Evolutionary conservation across 2,329 filamentous ascomycete genomes (phyloP).

Genomic region (Aspergillus sp.): DNA sequence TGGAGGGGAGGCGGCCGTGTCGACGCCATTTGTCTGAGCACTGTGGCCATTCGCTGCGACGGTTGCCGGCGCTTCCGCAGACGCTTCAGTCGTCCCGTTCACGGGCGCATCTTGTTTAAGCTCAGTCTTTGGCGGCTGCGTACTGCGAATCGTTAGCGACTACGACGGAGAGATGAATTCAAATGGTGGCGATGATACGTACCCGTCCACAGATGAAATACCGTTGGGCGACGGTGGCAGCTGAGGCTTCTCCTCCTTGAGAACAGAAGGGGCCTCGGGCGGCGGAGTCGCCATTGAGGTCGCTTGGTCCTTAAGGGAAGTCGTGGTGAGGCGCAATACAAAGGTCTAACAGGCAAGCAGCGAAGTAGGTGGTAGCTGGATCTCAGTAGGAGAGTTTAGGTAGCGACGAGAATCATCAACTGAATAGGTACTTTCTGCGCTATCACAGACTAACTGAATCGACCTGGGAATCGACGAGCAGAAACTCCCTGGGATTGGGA

Average conservation of each 20-base stretch:
- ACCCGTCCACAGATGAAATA: slow-evolving; percentile 25
- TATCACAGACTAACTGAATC: slow-evolving; percentile 30
- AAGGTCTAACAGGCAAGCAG: slow-evolving; percentile 21
- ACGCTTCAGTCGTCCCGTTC: slow-evolving; percentile 10
- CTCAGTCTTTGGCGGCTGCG: slow-evolving; percentile 23
- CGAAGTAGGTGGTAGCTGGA: slow-evolving; percentile 18
- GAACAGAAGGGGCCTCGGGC: slow-evolving; percentile 36
- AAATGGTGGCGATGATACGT: not conserved
- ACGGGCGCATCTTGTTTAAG: slow-evolving; percentile 21
- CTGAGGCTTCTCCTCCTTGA: slow-evolving; percentile 44
- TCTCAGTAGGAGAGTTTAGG: slow-evolving; percentile 19
- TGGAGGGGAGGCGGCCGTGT: slow-evolving; percentile 31
- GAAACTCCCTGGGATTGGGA: slow-evolving; percentile 22
- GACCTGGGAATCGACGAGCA: slow-evolving; percentile 24
- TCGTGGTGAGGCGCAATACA: slow-evolving; percentile 26
- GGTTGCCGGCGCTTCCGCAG: slow-evolving; percentile 15
- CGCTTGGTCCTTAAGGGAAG: slow-evolving; percentile 19
- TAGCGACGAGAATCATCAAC: slow-evolving; percentile 29
- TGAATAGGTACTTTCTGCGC: slow-evolving; percentile 34
- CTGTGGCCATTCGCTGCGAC: slow-evolving; percentile 31
- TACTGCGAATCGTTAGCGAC: slow-evolving; percentile 22
- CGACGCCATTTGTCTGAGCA: slow-evolving; percentile 22
- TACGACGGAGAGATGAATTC: not conserved
- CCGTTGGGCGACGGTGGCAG: slow-evolving; percentile 36
- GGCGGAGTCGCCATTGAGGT: slow-evolving; percentile 44